Evolutionary conservation across 768 basidiomycete genomes (phyloP).

Genomic region (Hericium erinaceus): DNA sequence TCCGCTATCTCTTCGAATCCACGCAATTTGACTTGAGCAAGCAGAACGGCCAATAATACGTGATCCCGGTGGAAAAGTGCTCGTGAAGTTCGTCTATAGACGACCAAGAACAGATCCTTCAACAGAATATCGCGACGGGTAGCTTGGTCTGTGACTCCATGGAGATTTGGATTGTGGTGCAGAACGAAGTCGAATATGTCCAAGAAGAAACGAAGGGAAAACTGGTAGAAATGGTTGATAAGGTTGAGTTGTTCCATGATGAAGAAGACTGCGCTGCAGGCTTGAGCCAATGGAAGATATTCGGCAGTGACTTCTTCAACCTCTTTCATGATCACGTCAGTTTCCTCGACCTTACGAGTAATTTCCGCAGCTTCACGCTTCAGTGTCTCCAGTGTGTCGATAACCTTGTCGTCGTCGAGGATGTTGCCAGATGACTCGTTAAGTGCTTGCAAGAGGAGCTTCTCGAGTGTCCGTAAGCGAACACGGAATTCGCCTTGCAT

Average conservation of each 20-base stretch:
- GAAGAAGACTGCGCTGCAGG: slow-evolving; percentile 95
- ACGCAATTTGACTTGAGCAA: slow-evolving; percentile 83
- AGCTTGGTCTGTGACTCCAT: slow-evolving; percentile 62
- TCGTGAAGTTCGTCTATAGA: slow-evolving; percentile 84
- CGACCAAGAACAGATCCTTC: slow-evolving; percentile 81
- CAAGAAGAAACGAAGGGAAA: slow-evolving; percentile 95
- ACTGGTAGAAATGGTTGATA: slow-evolving; percentile 97
- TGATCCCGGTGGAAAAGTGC: slow-evolving; percentile 87
- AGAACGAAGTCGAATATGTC: slow-evolving; percentile 96
- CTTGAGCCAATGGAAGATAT: slow-evolving; percentile 89
- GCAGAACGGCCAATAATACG: slow-evolving; percentile 80
- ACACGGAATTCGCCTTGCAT: slow-evolving; percentile 97
- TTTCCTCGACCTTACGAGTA: slow-evolving; percentile 92
- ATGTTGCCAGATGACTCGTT: slow-evolving; percentile 97
- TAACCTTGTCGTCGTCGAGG: slow-evolving; percentile 97
- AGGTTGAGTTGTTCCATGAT: slow-evolving; percentile 89
- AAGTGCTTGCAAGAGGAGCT: slow-evolving; percentile 84
- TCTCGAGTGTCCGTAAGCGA: slow-evolving; percentile 86
- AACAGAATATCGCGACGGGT: slow-evolving; percentile 71
- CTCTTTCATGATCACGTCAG: slow-evolving; percentile 91
- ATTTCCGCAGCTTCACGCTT: slow-evolving; percentile 96
- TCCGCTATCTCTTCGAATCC: slow-evolving; percentile 72
- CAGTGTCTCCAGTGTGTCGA: slow-evolving; percentile 88
- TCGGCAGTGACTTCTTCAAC: slow-evolving; percentile 94
- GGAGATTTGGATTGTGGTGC: slow-evolving; percentile 85